These are phyloP conservation scores for Mycena sp. DNA, from an alignment of 1,284 basidiomycete genomes.

Conservation along the genomic window DNA sequence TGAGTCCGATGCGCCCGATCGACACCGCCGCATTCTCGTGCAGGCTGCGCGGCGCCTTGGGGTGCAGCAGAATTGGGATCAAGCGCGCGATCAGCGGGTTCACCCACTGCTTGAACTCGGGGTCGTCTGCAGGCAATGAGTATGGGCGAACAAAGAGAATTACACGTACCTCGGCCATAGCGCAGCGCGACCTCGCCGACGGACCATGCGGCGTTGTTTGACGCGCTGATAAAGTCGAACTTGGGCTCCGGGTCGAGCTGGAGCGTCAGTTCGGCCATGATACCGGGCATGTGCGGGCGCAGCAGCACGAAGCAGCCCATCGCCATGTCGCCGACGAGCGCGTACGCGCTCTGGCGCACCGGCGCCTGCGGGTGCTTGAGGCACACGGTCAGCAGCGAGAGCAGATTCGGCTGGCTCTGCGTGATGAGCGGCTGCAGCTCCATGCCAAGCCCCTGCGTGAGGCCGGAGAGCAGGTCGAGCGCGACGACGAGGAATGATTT, in stretches of 20 bases:
- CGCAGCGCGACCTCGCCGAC: constrained; percentile 96
- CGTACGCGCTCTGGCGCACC: constrained; percentile 96
- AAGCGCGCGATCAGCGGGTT: constrained; percentile 87
- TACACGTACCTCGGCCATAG: constrained; percentile 74
- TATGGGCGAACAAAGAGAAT: constrained; percentile 5
- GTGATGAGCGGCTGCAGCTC: constrained; percentile 78
- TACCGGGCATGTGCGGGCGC: constrained; percentile 83
- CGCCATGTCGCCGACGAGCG: constrained; percentile 96
- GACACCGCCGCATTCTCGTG: constrained; percentile 99
- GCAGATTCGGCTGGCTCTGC: constrained; percentile 76
- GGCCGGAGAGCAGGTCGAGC: constrained; percentile 93
- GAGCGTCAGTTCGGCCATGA: constrained; percentile 90
- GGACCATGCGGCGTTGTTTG: constrained; percentile 99
- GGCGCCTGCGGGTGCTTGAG: constrained; percentile 95
- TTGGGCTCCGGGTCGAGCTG: constrained; percentile 94
- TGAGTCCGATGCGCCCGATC: constrained; percentile 96
- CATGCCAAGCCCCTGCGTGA: constrained; percentile 93
- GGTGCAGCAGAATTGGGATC: constrained; percentile 91
- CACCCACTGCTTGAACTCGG: constrained; percentile 91
- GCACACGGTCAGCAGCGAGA: constrained; percentile 85
- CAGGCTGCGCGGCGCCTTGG: constrained; percentile 92
- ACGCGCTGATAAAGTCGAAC: constrained; percentile 93
- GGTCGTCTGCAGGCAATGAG: constrained; percentile 61
- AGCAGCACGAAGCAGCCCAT: constrained; percentile 94
- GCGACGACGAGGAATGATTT: constrained; percentile 97